Base-by-base conservation (phyloP, 2,329 filamentous ascomycete genomes). In the Fusarium secorum region DNA sequence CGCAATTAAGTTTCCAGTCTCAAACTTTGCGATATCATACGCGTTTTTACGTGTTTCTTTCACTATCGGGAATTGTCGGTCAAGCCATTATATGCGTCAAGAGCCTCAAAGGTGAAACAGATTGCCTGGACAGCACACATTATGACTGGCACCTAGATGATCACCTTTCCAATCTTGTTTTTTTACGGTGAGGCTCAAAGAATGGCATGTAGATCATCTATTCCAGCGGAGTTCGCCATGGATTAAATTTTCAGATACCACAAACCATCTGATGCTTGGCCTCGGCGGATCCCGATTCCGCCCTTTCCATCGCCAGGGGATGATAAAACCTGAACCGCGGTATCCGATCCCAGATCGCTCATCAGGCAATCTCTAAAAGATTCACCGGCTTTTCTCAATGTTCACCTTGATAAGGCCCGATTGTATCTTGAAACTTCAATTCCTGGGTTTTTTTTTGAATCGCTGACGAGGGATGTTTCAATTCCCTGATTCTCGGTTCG, bases 261-360 rank as follows among this genome's bases (percentile, higher is more conserved):
- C 38, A 68, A 69, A 65, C 58, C 68, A 51, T 65, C 68, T 65
- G 68, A 71, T 55, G 22, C 38, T 41, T 57, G 54, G 48, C 24
- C 30, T 48, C 64, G 64, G 64, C 61, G 64, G 36, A 57, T 66
- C 41, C 64, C 64, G 61, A 60, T 65, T 49, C 26, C 39, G 20
- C 46, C 39, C 22, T 36, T 30, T 22, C 14, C 28, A 26, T n/a
- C 28, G 35, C 14, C 59, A 64, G 41, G 59, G 59, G 36, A 46
- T 32, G 52, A 41, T 32, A 53, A 54, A 39, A 24, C 33, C 33
- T 64, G 59, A 52, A 65, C 55, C 62, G 22, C 60, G 63, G 53
- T 55, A 59, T 65, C 51, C 44, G 60, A 65, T 65, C 42, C 52
- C 22, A 62, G 42, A 65, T 65, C 60, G 60, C 51, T n/a, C 42